phyloP scores from a whole-genome alignment of 305 asterid genomes.

The Ilex paraguariensis region DNA sequence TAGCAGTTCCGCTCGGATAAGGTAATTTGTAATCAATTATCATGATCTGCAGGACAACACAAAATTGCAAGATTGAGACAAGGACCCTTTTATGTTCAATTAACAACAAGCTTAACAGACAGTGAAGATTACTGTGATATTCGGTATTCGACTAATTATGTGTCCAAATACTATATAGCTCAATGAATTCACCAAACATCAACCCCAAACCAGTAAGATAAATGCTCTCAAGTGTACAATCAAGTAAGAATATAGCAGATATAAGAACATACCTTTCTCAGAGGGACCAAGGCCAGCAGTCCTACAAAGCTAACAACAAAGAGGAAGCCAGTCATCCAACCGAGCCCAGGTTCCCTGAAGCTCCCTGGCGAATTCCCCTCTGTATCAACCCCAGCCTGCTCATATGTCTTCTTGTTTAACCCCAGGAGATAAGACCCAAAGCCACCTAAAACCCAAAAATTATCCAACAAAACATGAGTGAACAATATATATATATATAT shows the following conservation, averaged over 20 bases:
- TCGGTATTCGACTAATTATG: no score
- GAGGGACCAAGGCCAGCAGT: conserved; percentile 80
- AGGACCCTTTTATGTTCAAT: no score
- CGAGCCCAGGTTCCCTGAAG: conserved; percentile 61
- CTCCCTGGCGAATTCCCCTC: conserved; percentile 67
- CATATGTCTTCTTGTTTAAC: conserved; percentile 63
- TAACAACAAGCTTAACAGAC: no score
- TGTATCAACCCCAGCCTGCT: conserved; percentile 58
- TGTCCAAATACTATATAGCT: no score
- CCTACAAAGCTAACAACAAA: conserved; percentile 86
- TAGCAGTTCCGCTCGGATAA: conserved; percentile 94
- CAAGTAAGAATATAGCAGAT: no score
- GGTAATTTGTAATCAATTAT: conserved; percentile 69
- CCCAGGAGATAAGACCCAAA: conserved; percentile 87
- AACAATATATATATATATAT: background rate
- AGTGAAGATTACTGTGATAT: no score
- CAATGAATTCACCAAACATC: no score
- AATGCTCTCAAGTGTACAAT: no score
- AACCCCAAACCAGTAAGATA: no score
- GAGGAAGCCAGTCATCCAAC: conserved; percentile 90
- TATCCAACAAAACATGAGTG: background rate
- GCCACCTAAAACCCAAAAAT: conserved; percentile 50
- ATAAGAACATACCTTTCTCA: conserved; percentile 53
- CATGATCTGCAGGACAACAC: conserved; percentile 51
- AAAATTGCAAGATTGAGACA: background rate